These are phyloP conservation scores for Boletus patriciae DNA, from an alignment of 768 basidiomycete genomes.

Conservation along the genomic window DNA sequence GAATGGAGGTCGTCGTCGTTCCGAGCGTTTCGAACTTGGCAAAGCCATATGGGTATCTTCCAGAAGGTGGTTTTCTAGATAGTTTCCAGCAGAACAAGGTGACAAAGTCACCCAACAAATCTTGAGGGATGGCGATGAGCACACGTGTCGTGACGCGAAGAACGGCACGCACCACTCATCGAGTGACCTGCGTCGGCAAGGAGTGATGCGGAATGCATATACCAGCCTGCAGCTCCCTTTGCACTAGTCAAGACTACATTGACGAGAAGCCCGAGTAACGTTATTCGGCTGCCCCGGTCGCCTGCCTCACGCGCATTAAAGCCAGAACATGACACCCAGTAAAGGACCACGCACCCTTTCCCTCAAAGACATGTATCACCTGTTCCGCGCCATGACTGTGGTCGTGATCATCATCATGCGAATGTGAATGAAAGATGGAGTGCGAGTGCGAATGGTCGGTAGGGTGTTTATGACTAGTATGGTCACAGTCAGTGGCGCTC, in stretches of 20 bases:
- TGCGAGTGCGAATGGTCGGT: conserved; percentile 54
- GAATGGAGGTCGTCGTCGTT: conserved; percentile 83
- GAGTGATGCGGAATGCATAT: conserved; percentile 85
- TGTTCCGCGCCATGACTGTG: conserved; percentile 63
- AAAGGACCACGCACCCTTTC: conserved; percentile 49
- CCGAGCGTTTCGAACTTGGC: conserved; percentile 96
- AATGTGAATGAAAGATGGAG: conserved; percentile 67
- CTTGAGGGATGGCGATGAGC: conserved; percentile 36
- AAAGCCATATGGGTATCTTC: conserved; percentile 81
- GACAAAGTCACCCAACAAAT: conserved; percentile 88
- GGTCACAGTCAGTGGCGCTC: conserved; percentile 35
- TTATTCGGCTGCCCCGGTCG: conserved; percentile 81
- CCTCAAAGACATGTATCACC: conserved; percentile 66
- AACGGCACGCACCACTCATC: conserved; percentile 63
- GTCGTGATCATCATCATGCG: conserved; percentile 59
- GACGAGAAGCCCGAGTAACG: conserved; percentile 77
- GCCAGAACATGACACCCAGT: background rate
- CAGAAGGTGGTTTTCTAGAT: conserved; percentile 78
- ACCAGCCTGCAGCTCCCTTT: conserved; percentile 89
- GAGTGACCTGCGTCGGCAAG: conserved; percentile 95
- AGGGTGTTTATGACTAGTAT: conserved; percentile 33
- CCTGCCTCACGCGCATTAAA: conserved; percentile 40
- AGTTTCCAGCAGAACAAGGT: conserved; percentile 87
- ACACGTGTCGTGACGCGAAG: background rate
- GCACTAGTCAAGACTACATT: conserved; percentile 80